Evolutionary conservation across 257 asterid species (phyloP).

Genomic region (Capsicum pubescens): DNA sequence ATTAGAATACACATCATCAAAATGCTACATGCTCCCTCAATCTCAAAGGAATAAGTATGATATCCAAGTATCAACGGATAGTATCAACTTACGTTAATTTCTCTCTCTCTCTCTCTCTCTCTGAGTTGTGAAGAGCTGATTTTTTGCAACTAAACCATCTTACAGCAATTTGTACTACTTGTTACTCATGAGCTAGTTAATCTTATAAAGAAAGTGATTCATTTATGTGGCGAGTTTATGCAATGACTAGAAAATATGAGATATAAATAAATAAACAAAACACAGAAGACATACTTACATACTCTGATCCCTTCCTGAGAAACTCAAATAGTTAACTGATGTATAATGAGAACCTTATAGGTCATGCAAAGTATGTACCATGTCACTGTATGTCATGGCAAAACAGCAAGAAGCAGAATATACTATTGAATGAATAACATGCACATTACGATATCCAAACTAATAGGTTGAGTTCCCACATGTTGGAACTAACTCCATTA

Average conservation of each 20-base stretch:
- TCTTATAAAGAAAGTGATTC: background rate
- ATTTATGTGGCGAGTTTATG: background rate
- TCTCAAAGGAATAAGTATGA: background rate
- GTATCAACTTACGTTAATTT: background rate
- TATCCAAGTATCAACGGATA: background rate
- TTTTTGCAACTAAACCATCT: background rate
- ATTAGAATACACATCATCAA: constrained; percentile 19
- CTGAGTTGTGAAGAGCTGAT: background rate
- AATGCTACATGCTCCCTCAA: background rate
- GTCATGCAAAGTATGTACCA: background rate
- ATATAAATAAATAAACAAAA: background rate
- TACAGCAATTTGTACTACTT: constrained; percentile 3
- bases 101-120: background rate
- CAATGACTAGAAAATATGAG: constrained; percentile 16
- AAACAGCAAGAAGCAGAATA: background rate
- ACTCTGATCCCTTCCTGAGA: background rate
- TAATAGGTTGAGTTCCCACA: background rate
- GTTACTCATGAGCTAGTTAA: background rate
- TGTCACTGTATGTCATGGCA: background rate
- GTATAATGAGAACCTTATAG: constrained; percentile 5
- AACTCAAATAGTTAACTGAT: background rate
- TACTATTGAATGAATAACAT: background rate
- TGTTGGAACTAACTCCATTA: background rate
- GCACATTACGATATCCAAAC: background rate
- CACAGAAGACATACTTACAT: background rate